phyloP scores from a whole-genome alignment of 345 rosid genomes.

The Eucalyptus brandiana region DNA sequence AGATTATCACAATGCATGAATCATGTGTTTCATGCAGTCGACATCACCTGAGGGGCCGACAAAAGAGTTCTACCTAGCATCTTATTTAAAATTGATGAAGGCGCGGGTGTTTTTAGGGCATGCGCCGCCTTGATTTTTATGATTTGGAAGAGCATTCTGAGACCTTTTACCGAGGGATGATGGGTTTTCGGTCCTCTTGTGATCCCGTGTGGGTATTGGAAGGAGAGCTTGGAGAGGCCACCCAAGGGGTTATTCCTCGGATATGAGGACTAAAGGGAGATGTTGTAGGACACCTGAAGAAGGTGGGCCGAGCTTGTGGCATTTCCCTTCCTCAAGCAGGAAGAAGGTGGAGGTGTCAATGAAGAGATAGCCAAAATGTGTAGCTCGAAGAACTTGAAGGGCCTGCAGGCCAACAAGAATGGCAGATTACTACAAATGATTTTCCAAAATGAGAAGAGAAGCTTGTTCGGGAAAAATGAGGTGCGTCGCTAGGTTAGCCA shows the following conservation, averaged over 20 bases:
- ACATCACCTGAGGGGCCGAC: neutral
- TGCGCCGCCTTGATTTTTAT: too few species aligned
- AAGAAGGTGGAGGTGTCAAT: neutral
- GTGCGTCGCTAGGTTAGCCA: too few species aligned
- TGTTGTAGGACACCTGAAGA: neutral
- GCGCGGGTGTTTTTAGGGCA: too few species aligned
- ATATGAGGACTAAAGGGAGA: neutral
- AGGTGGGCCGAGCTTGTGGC: neutral
- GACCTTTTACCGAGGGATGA: neutral
- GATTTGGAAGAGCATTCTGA: too few species aligned
- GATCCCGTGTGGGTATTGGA: neutral
- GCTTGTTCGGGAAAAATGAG: too few species aligned
- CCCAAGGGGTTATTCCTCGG: neutral
- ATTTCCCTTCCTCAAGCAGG: neutral
- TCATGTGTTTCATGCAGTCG: neutral
- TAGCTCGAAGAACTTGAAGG: conserved; percentile 5
- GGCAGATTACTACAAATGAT: neutral
- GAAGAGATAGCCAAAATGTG: neutral
- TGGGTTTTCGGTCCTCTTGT: too few species aligned
- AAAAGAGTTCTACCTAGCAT: neutral
- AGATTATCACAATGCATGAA: neutral
- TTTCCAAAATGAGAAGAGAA: too few species aligned
- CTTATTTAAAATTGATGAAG: neutral
- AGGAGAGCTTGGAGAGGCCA: neutral
- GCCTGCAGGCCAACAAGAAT: neutral